phyloP scores from a whole-genome alignment of 2,329 filamentous ascomycete species.

The Calycina marina region DNA sequence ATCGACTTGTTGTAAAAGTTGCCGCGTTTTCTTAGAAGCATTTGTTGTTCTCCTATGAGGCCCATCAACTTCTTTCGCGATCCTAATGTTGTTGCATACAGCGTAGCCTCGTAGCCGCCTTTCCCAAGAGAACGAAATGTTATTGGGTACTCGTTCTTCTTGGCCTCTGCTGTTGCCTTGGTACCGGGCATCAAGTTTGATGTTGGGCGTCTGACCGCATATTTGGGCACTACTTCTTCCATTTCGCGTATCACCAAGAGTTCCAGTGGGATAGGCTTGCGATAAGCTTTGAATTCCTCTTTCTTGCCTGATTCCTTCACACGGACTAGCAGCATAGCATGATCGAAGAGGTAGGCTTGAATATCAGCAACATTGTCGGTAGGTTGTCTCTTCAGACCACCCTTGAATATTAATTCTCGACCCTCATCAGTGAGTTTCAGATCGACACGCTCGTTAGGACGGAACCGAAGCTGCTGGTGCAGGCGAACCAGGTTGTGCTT shows the following conservation, averaged over 20 bases:
- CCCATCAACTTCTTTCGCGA: conserved; percentile 95
- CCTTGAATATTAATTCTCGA: conserved; percentile 88
- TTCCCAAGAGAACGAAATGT: conserved; percentile 94
- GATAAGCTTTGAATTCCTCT: conserved; percentile 90
- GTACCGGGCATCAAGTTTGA: conserved; percentile 62
- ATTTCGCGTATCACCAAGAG: conserved; percentile 89
- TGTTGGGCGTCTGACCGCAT: conserved; percentile 74
- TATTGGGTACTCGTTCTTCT: conserved; percentile 71
- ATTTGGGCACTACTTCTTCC: conserved; percentile 80
- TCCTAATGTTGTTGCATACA: conserved; percentile 75
- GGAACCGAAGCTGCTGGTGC: conserved; percentile 83
- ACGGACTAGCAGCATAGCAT: conserved; percentile 81
- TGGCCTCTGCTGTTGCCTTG: conserved; percentile 36
- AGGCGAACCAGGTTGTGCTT: conserved; percentile 89
- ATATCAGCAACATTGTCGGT: conserved; percentile 72
- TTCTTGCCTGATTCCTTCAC: conserved; percentile 85
- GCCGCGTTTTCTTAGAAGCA: conserved; percentile 71
- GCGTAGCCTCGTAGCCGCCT: conserved; percentile 81
- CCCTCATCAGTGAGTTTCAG: conserved; percentile 88
- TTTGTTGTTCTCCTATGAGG: conserved; percentile 81
- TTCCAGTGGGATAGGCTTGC: conserved; percentile 86
- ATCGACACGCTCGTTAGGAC: conserved; percentile 80
- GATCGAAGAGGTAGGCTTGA: conserved; percentile 90
- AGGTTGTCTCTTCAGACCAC: conserved; percentile 79
- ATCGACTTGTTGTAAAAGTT: conserved; percentile 72